Evolutionary conservation across 129 eudicot species (phyloP), one percentile per base, ranked within the genome.

Genomic region (Arctium minus): DNA sequence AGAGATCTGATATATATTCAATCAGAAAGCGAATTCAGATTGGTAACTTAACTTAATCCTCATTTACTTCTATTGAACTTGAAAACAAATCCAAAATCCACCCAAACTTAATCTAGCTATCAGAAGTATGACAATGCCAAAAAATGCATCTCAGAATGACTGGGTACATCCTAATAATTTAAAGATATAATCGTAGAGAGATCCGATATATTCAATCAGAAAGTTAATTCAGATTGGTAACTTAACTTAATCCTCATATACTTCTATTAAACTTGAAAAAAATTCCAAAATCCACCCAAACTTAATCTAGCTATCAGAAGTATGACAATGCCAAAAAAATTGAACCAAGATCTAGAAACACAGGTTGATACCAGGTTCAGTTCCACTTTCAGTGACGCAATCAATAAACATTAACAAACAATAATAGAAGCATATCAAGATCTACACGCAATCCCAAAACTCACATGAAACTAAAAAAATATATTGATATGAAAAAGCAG

Each of bases 311-410:
- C 30, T 35, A 17, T 72, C 48, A 5, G 18, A 37, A 72, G 40
- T 67, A 70, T 80, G 77, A 22, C 31, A 68, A 69, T 68, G 72
- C 35, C 12, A 22, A 69, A 36, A 33, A 1, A 48, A 50, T 1
- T 18, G 6, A 68, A 68, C n/a, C 65, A 39, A 77, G 79, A 83
- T 78, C 83, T 73, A 60, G 48, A 56, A 17, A 6, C 60, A 80
- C 30, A 29, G 29, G 22, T 37, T 11, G 8, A 10, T 17, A 76
- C 17, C 71, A 77, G 46, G 36, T 56, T 60, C 3, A 29, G 38
- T 78, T 67, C 37, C 42, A 67, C 37, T 37, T 64, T 38, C 27
- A 38, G 8, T 46, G 17, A 77, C 12, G 53, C 56, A 62, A 4
- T 64, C 56, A 38, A 64, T 5, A 65, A 36, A 11, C 22, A 2